A percentile compares a stretch with the other conserved stretches of the same genome.
phyloP scores from a whole-genome alignment of 75 land plant genomes.

The Gnetum montanum region DNA sequence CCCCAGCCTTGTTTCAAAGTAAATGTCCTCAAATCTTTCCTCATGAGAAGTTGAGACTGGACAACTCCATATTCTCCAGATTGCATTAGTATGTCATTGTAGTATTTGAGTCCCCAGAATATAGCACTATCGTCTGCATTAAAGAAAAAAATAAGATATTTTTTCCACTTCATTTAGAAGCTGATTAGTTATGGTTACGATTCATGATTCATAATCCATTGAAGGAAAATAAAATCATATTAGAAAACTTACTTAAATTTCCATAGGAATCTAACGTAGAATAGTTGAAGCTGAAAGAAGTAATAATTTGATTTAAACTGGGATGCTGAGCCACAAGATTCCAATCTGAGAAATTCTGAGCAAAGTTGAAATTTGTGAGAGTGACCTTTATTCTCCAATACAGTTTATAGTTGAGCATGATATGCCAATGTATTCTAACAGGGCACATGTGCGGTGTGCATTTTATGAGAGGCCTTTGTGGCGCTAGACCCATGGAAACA shows the following conservation, averaged over 20 bases:
- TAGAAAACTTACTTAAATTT: constrained; percentile 51
- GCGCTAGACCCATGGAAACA: not conserved
- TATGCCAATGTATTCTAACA: constrained; percentile 59
- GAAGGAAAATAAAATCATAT: too few species aligned
- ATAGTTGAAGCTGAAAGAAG: constrained; percentile 67
- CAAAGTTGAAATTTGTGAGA: constrained; percentile 48
- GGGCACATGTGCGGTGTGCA: constrained; percentile 77
- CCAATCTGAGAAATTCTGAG: constrained; percentile 63
- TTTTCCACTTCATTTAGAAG: not conserved
- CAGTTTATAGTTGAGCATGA: constrained; percentile 56
- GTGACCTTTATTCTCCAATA: constrained; percentile 64
- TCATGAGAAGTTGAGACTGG: constrained; percentile 58
- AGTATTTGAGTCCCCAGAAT: constrained; percentile 66
- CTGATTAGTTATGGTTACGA: too few species aligned
- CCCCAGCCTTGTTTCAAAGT: constrained; percentile 61
- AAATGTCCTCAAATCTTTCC: constrained; percentile 39
- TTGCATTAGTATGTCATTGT: constrained; percentile 64
- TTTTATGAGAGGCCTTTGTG: constrained; percentile 28
- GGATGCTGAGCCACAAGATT: constrained; percentile 66
- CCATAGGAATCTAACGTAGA: constrained; percentile 44
- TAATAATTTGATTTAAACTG: constrained; percentile 53
- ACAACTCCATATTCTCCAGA: constrained; percentile 55
- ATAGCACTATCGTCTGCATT: constrained; percentile 62
- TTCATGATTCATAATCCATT: too few species aligned
- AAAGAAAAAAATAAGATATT: too few species aligned